phyloP scores from a whole-genome alignment of 163 green algal species.

The Smithsoniella earleae region DNA sequence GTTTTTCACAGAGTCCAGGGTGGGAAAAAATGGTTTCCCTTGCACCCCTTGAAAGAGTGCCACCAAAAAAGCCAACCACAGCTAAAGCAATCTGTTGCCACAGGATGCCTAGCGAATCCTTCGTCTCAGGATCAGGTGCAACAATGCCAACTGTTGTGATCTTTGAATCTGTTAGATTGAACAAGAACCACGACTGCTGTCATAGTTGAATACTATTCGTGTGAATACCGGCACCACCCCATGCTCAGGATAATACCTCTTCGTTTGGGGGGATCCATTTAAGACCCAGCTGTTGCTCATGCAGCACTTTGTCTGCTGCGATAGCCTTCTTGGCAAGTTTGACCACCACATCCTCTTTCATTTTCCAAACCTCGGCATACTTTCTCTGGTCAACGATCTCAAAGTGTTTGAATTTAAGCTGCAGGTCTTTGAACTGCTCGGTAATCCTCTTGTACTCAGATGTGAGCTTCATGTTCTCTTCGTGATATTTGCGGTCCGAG shows the following conservation, averaged over 20 bases:
- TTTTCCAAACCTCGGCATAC: constrained; percentile 52
- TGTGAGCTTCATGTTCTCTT: constrained; percentile 71
- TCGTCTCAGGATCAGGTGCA: no score
- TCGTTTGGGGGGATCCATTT: constrained; percentile 54
- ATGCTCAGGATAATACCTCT: constrained; percentile 33
- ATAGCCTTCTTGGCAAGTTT: constrained; percentile 42
- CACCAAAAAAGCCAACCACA: no score
- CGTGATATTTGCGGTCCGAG: constrained; percentile 45
- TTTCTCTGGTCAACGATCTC: constrained; percentile 57
- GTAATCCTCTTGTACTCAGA: constrained; percentile 78
- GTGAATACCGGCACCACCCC: no score
- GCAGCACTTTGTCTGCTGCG: constrained; percentile 49
- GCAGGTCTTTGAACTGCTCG: constrained; percentile 77
- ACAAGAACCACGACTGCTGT: no score
- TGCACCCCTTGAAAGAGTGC: no score
- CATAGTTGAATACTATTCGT: no score
- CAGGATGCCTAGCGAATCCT: no score
- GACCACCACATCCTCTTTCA: constrained; percentile 56
- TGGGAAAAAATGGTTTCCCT: no score
- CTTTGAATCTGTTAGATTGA: no score
- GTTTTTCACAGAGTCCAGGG: no score
- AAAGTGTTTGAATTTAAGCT: constrained; percentile 72
- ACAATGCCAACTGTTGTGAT: no score
- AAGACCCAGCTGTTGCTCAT: constrained; percentile 71
- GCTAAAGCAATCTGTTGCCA: no score